Conservation (phyloP, 768 basidiomycete genomes). For the Leccinum broughii region DNA sequence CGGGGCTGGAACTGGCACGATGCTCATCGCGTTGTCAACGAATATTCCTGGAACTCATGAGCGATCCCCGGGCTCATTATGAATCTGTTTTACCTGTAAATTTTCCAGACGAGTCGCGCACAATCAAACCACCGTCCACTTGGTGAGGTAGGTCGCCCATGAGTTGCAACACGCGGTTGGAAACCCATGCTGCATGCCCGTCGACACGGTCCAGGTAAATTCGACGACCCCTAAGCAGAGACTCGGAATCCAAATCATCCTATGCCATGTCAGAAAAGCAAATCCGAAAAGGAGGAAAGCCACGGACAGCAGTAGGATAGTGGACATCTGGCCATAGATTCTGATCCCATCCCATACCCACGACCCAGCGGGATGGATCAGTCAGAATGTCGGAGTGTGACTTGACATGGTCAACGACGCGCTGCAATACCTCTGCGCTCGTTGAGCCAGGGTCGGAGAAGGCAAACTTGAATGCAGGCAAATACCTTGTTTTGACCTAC, state of each 20-base stretch:
- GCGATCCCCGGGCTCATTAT: not conserved
- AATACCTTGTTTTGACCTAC: slow-evolving; percentile 59
- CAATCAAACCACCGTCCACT: slow-evolving; percentile 72
- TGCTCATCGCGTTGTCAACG: slow-evolving; percentile 83
- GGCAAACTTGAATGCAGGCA: not conserved
- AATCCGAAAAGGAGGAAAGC: slow-evolving; percentile 8
- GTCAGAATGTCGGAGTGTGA: slow-evolving; percentile 54
- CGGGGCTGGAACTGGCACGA: slow-evolving; percentile 69
- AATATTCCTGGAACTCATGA: slow-evolving; percentile 55
- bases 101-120: slow-evolving; percentile 57
- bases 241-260: slow-evolving; percentile 73
- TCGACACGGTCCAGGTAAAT: slow-evolving; percentile 81
- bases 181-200: slow-evolving; percentile 87
- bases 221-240: slow-evolving; percentile 62
- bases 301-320: slow-evolving; percentile 71
- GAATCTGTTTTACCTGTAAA: slow-evolving; percentile 57
- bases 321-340: slow-evolving; percentile 63
- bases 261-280: slow-evolving; percentile 28
- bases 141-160: slow-evolving; percentile 59
- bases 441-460: not conserved
- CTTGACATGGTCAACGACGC: slow-evolving; percentile 58
- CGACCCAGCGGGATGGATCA: slow-evolving; percentile 66
- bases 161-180: slow-evolving; percentile 63
- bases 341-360: slow-evolving; percentile 95
- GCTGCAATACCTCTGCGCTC: slow-evolving; percentile 57